These are phyloP conservation scores for Eucalyptus brandiana DNA, from an alignment of 345 rosid genomes.

Conservation along the genomic window DNA sequence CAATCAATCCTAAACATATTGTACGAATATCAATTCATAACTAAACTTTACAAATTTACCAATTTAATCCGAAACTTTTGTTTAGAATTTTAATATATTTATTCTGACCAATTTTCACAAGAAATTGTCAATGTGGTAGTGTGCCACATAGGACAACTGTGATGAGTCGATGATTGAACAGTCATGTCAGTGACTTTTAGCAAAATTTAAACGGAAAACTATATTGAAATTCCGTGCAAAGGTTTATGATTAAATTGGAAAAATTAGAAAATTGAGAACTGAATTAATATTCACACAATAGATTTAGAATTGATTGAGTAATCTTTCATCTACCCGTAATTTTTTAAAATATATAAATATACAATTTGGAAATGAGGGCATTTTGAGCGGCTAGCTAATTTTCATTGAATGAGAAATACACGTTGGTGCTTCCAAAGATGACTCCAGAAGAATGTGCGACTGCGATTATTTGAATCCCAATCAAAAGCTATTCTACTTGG, in stretches of 20 bases:
- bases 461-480: not conserved
- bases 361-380: not conserved
- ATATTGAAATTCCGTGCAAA: rapidly evolving
- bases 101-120: not conserved
- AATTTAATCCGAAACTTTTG: not conserved
- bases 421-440: not conserved
- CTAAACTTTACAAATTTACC: not conserved
- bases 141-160: rapidly evolving
- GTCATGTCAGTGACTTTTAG: rapidly evolving
- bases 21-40: not conserved
- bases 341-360: too few species aligned
- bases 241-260: not conserved
- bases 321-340: not conserved
- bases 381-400: not conserved
- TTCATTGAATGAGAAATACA: not conserved
- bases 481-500: not conserved
- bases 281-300: not conserved
- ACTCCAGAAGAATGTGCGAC: not conserved
- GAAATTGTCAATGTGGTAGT: not conserved
- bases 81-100: not conserved
- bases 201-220: not conserved
- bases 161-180: rapidly evolving
- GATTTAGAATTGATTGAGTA: not conserved
- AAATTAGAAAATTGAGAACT: rapidly evolving
- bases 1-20: not conserved